Evolutionary conservation across 345 rosid species (phyloP), one percentile per base, ranked within the genome.

Genomic region (Aquilaria malaccensis): DNA sequence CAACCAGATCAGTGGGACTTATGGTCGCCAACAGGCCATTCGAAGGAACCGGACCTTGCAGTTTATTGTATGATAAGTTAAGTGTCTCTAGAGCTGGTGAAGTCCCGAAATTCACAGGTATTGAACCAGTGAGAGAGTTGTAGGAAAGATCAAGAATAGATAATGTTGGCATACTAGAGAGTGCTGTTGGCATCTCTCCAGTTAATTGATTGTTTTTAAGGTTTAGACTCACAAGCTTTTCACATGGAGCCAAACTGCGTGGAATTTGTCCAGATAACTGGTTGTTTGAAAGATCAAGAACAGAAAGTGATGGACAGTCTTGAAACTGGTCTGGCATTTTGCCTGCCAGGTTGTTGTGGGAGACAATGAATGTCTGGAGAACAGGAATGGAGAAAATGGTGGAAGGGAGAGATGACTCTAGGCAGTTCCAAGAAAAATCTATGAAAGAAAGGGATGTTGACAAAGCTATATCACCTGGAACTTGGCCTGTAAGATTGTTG

Each of bases 261-360:
- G 89, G 91, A 33, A 91, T 76, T 53, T 64, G 72, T 54, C 98
- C 87, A 2, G 87, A 74, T 58, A 92, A 80, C 52, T 64, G 71
- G 75, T 92, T 92, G 84, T 74, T 77, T 32, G 98, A 87, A 59
- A 92, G 91, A 50, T 92, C 94, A 11, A 92, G 89, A 61, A 79
- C 74, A 0, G 89, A 76, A 45, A 92, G 81, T 33, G 91, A 87
- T 10, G 86, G 95, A 59, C 86, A 81, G 66, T 79, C 88, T 67
- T 87, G 98, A 73, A 85, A 82, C 74, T 84, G 81, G 75, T 82
- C 72, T 0, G 97, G 97, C 33, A 89, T 73, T 52, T 74, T 72
- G 50, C 95, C 98, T 43, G 52, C 51, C 56, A 92, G 73, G 74
- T 64, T 74, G 84, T 92, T 89, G 71, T 77, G 76, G 30, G 98